Percentiles rank a stretch among this genome's conserved stretches.
phyloP scores from a whole-genome alignment of 495 filamentous ascomycete species.

The Lepraria neglecta region DNA sequence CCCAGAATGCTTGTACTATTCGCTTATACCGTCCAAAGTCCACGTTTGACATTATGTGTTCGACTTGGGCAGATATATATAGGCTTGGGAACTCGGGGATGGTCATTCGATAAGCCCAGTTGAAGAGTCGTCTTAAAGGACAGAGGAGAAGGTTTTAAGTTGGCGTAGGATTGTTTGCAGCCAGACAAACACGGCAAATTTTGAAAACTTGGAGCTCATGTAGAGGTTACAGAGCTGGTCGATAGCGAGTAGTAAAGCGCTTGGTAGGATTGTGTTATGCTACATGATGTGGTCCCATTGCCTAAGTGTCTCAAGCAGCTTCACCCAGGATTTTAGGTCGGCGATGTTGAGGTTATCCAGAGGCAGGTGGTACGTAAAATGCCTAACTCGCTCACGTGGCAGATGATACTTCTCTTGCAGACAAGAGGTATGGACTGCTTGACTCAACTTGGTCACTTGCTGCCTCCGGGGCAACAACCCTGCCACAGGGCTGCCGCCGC shows the following conservation, averaged over 20 bases:
- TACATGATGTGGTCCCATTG: conserved; percentile 11
- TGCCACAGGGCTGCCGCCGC: conserved; percentile 3
- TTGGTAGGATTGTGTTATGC: neutral
- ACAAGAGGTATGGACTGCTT: neutral
- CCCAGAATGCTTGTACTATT: conserved; percentile 91
- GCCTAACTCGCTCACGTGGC: neutral
- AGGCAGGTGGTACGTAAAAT: neutral
- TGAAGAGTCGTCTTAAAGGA: no score
- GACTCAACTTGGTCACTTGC: conserved; percentile 4
- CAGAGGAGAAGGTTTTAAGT: no score
- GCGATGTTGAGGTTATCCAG: neutral
- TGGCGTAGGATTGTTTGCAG: no score
- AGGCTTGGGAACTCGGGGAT: no score
- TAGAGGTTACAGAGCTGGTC: no score
- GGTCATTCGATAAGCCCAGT: neutral
- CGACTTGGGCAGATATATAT: neutral
- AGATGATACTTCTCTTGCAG: conserved; percentile 1
- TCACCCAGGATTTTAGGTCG: neutral
- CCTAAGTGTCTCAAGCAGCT: conserved; percentile 2
- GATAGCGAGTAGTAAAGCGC: no score
- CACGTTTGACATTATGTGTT: conserved; percentile 49
- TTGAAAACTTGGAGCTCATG: no score
- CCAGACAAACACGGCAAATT: neutral
- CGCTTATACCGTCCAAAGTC: conserved; percentile 67
- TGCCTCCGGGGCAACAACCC: neutral